A percentile compares a stretch with the other conserved stretches of the same genome.
These are phyloP conservation scores for Monosporascus sp. DNA, from an alignment of 2,329 filamentous ascomycete species.

Conservation along the genomic window DNA sequence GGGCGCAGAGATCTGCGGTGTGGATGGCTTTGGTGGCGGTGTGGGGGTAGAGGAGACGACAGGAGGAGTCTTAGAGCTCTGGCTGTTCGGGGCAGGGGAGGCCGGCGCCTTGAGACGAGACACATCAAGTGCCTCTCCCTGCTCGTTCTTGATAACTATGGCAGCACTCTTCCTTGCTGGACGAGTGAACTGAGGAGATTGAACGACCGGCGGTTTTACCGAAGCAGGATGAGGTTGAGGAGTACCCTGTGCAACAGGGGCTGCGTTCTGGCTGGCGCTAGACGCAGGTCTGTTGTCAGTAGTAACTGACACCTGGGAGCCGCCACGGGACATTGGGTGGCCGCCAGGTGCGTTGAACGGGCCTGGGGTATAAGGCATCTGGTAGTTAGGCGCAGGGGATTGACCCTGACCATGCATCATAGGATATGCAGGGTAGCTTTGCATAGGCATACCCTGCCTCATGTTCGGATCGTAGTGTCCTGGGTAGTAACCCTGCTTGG, in stretches of 20 bases:
- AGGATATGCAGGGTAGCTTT: conserved; percentile 24
- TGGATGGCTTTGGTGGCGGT: conserved; percentile 71
- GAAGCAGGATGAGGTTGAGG: conserved; percentile 60
- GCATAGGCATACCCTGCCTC: conserved; percentile 33
- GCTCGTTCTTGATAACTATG: conserved; percentile 78
- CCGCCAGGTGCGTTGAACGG: conserved; percentile 32
- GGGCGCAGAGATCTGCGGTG: conserved; percentile 40
- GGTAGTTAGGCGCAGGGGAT: conserved; percentile 41
- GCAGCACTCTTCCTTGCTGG: conserved; percentile 61
- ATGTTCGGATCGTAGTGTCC: conserved; percentile 45
- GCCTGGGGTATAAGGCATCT: conserved; percentile 39
- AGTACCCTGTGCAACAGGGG: conserved; percentile 55
- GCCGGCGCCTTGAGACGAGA: conserved; percentile 54
- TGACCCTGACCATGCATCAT: conserved; percentile 31
- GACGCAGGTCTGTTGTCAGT: conserved; percentile 46
- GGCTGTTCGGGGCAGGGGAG: conserved; percentile 50
- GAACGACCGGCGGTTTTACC: conserved; percentile 38
- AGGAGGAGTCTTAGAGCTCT: conserved; percentile 59
- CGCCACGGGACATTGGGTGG: conserved; percentile 77
- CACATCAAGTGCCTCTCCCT: conserved; percentile 71
- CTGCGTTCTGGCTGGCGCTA: conserved; percentile 60
- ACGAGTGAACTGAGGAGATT: conserved; percentile 42
- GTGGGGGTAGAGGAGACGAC: conserved; percentile 71
- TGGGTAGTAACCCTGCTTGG: conserved; percentile 59
- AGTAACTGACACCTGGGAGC: conserved; percentile 65